Evolutionary conservation across 2,329 filamentous ascomycete species (phyloP), one percentile per base, ranked within the genome.

Genomic region (Alternaria tenuissima): DNA sequence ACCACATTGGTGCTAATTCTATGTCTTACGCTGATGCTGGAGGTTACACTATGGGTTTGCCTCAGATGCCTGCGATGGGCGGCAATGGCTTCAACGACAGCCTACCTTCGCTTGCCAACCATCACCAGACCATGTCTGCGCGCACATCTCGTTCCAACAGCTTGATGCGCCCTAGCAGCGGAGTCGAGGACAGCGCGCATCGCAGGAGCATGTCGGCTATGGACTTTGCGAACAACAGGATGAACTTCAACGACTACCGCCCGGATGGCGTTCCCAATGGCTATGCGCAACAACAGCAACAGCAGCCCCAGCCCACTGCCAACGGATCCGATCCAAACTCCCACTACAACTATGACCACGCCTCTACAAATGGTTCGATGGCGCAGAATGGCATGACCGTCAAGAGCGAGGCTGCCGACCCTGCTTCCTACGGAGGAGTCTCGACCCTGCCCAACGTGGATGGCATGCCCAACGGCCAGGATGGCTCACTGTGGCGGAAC

Each of bases 61-160:
- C 73, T 18, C 69, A 75, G 41, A 76, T 79, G 72, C 62, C 74
- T 16, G 59, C 72, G 11, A 73, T 78, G 43, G 65, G 68, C 20
- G 65, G 66, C 26, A 77, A 78, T 46, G 67, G 69, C 12, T 80
- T 79, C 57, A 70, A 67, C n/a, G 77, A 78, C 30, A 75, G 71
- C 47, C 67, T 80, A 38, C 74, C 77, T 9, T 76, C 78, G 16
- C 77, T 83, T 56, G 69, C 69, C 47, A 73, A 75, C 46, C 74
- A 78, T 38, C 76, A 78, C 42, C 76, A 79, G 47, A 78, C 78
- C n/a, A 76, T 83, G 70, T 84, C 82, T 51, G 80, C 79, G 52
- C 76, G 82, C 26, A 81, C 81, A 7, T 84, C 82, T 54, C 74
- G 82, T 52, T 81, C 82, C 22, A 84, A 83, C 73, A 83, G 81